Percentiles rank a stretch among this genome's conserved stretches.
Evolutionary conservation across 2,329 filamentous ascomycete genomes (phyloP).

Genomic region (Alternaria rosae): DNA sequence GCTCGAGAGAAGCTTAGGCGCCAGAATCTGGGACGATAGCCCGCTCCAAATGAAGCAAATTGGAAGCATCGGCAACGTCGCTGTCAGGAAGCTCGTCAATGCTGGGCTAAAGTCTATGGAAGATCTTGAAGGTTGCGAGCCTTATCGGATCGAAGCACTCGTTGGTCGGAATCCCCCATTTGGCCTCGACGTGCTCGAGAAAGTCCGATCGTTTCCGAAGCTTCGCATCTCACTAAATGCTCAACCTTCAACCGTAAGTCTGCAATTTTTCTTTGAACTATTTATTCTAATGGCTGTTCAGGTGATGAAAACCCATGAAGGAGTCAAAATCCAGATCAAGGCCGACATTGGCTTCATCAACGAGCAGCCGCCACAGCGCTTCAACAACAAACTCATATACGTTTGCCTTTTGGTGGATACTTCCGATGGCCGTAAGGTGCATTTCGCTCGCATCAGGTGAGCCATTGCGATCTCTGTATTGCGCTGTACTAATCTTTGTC

Average conservation of each 20-base stretch:
- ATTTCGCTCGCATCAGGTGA: constrained; percentile 70
- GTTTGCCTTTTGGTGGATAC: constrained; percentile 78
- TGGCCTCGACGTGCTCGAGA: constrained; percentile 72
- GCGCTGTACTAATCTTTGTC: constrained; percentile 33
- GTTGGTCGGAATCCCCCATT: constrained; percentile 84
- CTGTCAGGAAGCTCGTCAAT: constrained; percentile 75
- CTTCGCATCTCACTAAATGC: constrained; percentile 63
- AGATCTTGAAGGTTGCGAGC: constrained; percentile 70
- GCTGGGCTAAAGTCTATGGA: constrained; percentile 76
- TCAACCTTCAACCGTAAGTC: constrained; percentile 53
- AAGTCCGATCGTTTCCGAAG: constrained; percentile 75
- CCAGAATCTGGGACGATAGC: constrained; percentile 82
- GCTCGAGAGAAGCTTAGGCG: constrained; percentile 77
- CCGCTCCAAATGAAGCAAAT: constrained; percentile 84
- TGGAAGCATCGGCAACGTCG: constrained; percentile 75
- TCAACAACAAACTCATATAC: constrained; percentile 70
- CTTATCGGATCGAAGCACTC: constrained; percentile 76
- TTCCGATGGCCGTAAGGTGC: constrained; percentile 71
- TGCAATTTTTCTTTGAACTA: not conserved
- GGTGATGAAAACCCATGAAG: constrained; percentile 42
- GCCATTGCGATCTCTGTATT: not conserved
- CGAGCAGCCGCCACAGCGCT: constrained; percentile 65
- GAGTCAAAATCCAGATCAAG: constrained; percentile 67
- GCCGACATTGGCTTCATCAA: constrained; percentile 77
- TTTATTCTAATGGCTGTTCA: constrained; percentile 3